Conservation (phyloP, 2,329 filamentous ascomycete genomes). For the Elsinoe arachidis region DNA sequence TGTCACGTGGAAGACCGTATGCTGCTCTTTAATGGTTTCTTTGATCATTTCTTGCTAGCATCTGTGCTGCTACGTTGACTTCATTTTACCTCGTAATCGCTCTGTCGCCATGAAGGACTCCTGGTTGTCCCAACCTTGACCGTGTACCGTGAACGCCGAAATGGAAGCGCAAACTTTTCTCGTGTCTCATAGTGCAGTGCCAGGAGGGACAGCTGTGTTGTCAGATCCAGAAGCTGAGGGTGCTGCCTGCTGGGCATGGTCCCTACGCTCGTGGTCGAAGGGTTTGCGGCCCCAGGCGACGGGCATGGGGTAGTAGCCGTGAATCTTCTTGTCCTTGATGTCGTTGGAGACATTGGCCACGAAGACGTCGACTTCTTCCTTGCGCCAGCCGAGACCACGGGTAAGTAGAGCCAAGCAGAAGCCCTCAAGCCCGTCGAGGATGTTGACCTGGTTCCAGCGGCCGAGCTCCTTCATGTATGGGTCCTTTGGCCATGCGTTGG, state of each 20-base stretch:
- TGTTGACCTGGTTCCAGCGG: conserved; percentile 36
- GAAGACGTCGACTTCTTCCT: conserved; percentile 38
- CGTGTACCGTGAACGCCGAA: not conserved
- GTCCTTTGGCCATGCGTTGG: conserved; percentile 40
- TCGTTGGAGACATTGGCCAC: conserved; percentile 28
- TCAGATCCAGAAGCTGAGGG: not conserved
- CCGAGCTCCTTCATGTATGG: conserved; percentile 43
- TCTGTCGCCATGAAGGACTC: not conserved
- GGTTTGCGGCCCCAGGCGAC: conserved; percentile 29
- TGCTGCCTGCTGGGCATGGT: not conserved
- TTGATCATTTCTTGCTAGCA: not conserved
- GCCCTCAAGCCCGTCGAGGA: conserved; percentile 34
- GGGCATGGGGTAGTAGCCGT: conserved; percentile 33
- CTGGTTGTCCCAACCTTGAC: not conserved
- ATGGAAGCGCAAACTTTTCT: not conserved
- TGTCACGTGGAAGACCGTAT: no score
- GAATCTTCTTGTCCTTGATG: conserved; percentile 28
- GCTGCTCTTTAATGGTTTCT: no score
- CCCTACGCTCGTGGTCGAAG: conserved; percentile 16
- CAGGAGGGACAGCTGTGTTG: not conserved
- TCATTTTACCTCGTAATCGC: not conserved
- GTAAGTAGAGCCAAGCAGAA: conserved; percentile 37
- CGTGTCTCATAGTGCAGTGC: conserved; percentile 4
- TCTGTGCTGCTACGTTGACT: not conserved
- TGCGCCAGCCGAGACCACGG: conserved; percentile 33